Evolutionary conservation across 106 monocot species (phyloP).

Genomic region (Iris macrosiphon): DNA sequence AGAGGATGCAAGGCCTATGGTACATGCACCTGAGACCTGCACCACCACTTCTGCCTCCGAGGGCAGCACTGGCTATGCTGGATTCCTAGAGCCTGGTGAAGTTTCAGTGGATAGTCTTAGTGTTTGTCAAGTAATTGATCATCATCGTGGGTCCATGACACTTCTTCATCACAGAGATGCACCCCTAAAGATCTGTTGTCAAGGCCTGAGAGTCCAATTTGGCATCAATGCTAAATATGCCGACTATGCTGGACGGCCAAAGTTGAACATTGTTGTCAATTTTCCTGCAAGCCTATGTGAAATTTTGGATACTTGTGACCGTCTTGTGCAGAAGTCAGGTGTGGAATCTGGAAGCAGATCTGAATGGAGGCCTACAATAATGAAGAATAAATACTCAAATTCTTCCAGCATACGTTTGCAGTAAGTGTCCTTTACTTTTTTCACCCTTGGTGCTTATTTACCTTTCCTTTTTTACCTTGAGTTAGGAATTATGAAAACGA

Average conservation of each 20-base stretch:
- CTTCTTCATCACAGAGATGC: constrained; percentile 42
- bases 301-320: constrained; percentile 61
- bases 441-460: neutral
- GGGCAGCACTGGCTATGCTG: constrained; percentile 20
- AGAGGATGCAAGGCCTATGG: neutral
- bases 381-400: constrained; percentile 35
- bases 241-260: constrained; percentile 61
- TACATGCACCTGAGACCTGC: constrained; percentile 12
- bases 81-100: constrained; percentile 52
- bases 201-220: constrained; percentile 50
- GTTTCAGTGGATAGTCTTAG: constrained; percentile 38
- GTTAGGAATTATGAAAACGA: neutral
- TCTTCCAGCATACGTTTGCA: constrained; percentile 45
- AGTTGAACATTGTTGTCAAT: constrained; percentile 60
- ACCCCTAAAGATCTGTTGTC: constrained; percentile 49
- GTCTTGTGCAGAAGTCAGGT: constrained; percentile 35
- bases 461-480: neutral
- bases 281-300: constrained; percentile 41
- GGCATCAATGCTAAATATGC: constrained; percentile 62
- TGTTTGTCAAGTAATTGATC: constrained; percentile 12
- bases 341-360: constrained; percentile 50
- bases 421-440: constrained; percentile 39
- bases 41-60: constrained; percentile 2
- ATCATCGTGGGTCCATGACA: constrained; percentile 26
- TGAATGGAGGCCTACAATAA: constrained; percentile 68